Evolutionary conservation across 768 basidiomycete genomes (phyloP).

Genomic region (Leccinellum luteum): DNA sequence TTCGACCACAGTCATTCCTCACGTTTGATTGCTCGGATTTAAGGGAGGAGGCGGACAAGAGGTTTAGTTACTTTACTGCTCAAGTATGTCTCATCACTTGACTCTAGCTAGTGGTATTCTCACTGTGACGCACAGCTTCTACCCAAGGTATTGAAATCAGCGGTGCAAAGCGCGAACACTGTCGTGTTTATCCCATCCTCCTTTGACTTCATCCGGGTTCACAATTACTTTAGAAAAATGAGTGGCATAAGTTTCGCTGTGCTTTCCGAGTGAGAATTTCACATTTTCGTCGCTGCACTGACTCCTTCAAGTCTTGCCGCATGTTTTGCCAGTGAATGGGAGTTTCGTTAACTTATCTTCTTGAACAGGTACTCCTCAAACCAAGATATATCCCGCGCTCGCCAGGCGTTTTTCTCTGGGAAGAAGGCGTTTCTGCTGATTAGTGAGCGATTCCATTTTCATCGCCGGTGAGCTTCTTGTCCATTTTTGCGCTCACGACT

Average conservation of each 20-base stretch:
- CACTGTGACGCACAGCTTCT: slow-evolving; percentile 53
- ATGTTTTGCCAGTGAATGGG: not conserved
- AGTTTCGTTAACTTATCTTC: not conserved
- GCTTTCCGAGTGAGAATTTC: slow-evolving; percentile 75
- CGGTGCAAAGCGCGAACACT: slow-evolving; percentile 88
- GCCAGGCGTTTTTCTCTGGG: slow-evolving; percentile 89
- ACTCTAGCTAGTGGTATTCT: not conserved
- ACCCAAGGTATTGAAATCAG: slow-evolving; percentile 83
- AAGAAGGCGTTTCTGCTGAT: slow-evolving; percentile 84
- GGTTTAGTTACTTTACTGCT: slow-evolving; percentile 84
- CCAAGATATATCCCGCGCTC: slow-evolving; percentile 90
- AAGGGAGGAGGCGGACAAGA: slow-evolving; percentile 79
- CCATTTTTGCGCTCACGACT: not conserved
- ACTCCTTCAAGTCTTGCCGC: not conserved
- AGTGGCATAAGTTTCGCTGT: slow-evolving; percentile 71
- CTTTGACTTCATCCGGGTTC: slow-evolving; percentile 92
- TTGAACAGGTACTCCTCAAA: slow-evolving; percentile 80
- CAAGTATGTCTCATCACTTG: slow-evolving; percentile 47
- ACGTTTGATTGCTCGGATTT: slow-evolving; percentile 70
- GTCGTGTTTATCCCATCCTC: slow-evolving; percentile 91
- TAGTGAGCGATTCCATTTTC: slow-evolving; percentile 99
- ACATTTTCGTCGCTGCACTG: not conserved
- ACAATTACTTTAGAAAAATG: slow-evolving; percentile 79
- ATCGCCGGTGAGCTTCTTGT: slow-evolving; percentile 58
- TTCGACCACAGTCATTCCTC: slow-evolving; percentile 55